Percentiles rank a stretch among this genome's conserved stretches.
Conservation (phyloP, 306 rosid genomes). For the Pueraria montana region DNA sequence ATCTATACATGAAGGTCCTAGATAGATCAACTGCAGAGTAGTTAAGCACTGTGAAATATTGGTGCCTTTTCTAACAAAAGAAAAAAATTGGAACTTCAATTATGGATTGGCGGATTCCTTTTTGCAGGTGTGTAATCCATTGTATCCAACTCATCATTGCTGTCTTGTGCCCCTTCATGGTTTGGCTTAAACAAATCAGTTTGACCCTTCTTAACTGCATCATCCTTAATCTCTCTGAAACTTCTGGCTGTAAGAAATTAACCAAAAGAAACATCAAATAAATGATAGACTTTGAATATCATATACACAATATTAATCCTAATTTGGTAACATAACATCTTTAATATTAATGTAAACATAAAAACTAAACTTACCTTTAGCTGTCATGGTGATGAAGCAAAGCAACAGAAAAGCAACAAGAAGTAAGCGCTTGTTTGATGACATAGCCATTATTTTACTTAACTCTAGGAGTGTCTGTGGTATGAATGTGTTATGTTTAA, state of each 20-base stretch:
- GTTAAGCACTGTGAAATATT: slow-evolving; percentile 2
- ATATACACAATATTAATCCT: background rate
- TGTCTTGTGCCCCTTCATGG: slow-evolving; percentile 52
- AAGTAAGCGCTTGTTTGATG: slow-evolving; percentile 47
- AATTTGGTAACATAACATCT: background rate
- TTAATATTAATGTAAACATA: background rate
- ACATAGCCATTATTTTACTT: slow-evolving; percentile 42
- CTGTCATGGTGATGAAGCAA: slow-evolving; percentile 48
- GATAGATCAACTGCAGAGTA: slow-evolving; percentile 16
- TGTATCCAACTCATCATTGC: slow-evolving; percentile 61
- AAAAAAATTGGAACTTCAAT: slow-evolving; percentile 42
- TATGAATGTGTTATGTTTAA: background rate
- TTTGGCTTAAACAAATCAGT: slow-evolving; percentile 38
- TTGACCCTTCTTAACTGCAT: slow-evolving; percentile 38
- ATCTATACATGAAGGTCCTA: slow-evolving; percentile 34
- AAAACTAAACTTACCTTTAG: slow-evolving; percentile 50
- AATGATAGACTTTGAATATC: slow-evolving; percentile 14
- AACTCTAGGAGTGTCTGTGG: background rate
- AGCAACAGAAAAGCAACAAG: slow-evolving; percentile 51
- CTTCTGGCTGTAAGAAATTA: slow-evolving; percentile 54
- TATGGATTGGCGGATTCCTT: slow-evolving; percentile 94
- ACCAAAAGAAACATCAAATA: slow-evolving; percentile 32
- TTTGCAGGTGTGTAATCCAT: slow-evolving; percentile 90
- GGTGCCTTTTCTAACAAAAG: slow-evolving; percentile 38
- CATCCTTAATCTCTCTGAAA: slow-evolving; percentile 47